Conservation (phyloP, 2,329 filamentous ascomycete genomes). For the Metarhizium rileyi region DNA sequence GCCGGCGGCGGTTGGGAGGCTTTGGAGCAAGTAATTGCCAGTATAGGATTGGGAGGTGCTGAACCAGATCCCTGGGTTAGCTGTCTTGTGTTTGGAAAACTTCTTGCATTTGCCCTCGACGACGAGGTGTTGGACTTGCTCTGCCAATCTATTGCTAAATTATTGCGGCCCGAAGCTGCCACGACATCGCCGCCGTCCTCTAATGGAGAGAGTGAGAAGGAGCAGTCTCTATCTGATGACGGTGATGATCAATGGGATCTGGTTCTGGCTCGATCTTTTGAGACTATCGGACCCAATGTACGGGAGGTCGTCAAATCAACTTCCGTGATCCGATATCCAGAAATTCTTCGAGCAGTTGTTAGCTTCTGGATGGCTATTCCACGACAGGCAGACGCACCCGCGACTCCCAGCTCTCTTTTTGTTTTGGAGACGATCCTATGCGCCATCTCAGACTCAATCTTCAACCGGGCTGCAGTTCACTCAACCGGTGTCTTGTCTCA, state of each 20-base stretch:
- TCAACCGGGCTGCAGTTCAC: slow-evolving; percentile 64
- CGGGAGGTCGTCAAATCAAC: slow-evolving; percentile 39
- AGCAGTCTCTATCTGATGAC: not conserved
- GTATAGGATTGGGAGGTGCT: slow-evolving; percentile 53
- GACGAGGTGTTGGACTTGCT: slow-evolving; percentile 64
- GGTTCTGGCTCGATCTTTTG: slow-evolving; percentile 25
- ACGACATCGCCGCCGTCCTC: slow-evolving; percentile 4
- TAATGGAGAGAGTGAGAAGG: slow-evolving; percentile 18
- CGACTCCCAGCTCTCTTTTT: slow-evolving; percentile 49
- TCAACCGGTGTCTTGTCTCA: slow-evolving; percentile 60
- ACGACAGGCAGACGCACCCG: slow-evolving; percentile 30
- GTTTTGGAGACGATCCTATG: slow-evolving; percentile 55
- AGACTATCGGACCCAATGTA: slow-evolving; percentile 31
- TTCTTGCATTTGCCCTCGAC: slow-evolving; percentile 72
- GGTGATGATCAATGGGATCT: slow-evolving; percentile 29
- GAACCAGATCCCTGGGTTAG: slow-evolving; percentile 60
- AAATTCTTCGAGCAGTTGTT: slow-evolving; percentile 53
- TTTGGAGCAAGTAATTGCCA: slow-evolving; percentile 62
- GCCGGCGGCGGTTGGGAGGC: slow-evolving; percentile 70
- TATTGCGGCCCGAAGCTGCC: slow-evolving; percentile 22
- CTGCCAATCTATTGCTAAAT: slow-evolving; percentile 44
- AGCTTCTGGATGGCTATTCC: slow-evolving; percentile 56
- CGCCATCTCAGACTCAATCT: slow-evolving; percentile 50
- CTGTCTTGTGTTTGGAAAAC: slow-evolving; percentile 69
- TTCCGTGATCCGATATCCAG: slow-evolving; percentile 47